Evolutionary conservation across 495 filamentous ascomycete species (phyloP), one percentile per base, ranked within the genome.

Genomic region (Hyaloscypha hepaticicola): DNA sequence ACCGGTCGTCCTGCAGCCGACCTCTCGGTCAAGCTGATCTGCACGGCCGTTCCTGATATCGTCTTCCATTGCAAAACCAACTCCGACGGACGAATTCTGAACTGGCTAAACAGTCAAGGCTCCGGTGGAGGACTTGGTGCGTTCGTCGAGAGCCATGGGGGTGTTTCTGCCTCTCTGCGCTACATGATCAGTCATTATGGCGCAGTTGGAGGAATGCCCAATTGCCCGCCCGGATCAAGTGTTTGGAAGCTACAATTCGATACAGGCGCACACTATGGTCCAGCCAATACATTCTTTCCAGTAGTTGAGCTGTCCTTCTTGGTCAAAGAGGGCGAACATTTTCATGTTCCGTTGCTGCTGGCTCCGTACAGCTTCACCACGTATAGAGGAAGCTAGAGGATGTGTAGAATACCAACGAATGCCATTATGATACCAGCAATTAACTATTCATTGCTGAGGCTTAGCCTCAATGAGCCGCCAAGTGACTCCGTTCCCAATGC

Each of bases 351-450:
- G 27, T 78, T 99, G 73, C 69, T 99, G 74, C 73, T 99, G 77
- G 86, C 91, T 60, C 93, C 93, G 50, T 97, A 88, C 80, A 92
- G 88, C 72, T 99, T 96, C 78, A 91, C 91, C 56, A 97, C 95
- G 6, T 99, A 99, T 76, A 80, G 95, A 70, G 95, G 95, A 33
- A 85, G 82, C 63, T 88, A 73, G 67, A 61, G 21, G 24, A 25
- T 29, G 50, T 16, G 29, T 45, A 53, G 8, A 8, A 45, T 45
- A 45, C 19, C 19, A 45, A 8, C 19, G 38, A 8, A 45, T 19
- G 19, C 38, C 8, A 45, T 45, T 33, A 57, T 29, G 28, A 57
- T 21, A 57, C 25, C 29, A 28, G 31, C 14, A 57, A 26, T 29
- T 57, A 29, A 14, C 27, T 29, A 26, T 34, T 1, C 53, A 55